Percentiles rank a stretch among this genome's conserved stretches.
Conservation (phyloP, 352 stramenopile genomes). For the Phytophthora nicotianae region DNA sequence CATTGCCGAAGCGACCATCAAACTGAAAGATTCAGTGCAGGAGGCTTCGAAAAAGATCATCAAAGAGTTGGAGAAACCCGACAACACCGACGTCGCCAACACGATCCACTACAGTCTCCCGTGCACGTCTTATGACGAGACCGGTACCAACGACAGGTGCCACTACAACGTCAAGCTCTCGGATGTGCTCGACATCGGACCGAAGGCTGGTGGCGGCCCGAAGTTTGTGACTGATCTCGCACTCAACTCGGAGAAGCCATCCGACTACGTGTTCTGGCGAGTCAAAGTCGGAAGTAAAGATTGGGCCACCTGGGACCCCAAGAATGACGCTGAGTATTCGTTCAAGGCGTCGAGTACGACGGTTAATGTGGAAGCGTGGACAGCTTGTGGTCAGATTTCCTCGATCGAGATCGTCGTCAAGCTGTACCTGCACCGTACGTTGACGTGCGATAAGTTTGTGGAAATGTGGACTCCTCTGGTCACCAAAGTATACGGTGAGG, state of each 20-base stretch:
- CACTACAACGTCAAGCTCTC: slow-evolving; percentile 23
- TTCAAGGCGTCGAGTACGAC: slow-evolving; percentile 24
- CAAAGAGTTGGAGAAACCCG: slow-evolving; percentile 4
- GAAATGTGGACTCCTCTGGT: slow-evolving; percentile 4
- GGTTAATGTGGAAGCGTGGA: slow-evolving; percentile 60
- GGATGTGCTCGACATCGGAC: slow-evolving; percentile 7
- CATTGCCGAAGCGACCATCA: slow-evolving; percentile 24
- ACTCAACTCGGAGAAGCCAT: neutral
- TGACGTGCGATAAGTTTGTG: slow-evolving; percentile 17
- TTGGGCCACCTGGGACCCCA: slow-evolving; percentile 18
- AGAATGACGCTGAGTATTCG: slow-evolving; percentile 25
- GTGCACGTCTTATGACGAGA: slow-evolving; percentile 16
- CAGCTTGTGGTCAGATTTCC: slow-evolving; percentile 41
- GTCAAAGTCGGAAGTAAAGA: slow-evolving; percentile 30
- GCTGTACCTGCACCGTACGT: slow-evolving; percentile 40
- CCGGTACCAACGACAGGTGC: slow-evolving; percentile 2
- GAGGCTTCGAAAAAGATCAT: neutral
- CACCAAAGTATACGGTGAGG: neutral
- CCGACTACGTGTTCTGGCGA: slow-evolving; percentile 52
- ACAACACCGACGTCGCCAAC: neutral
- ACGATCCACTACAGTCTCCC: slow-evolving; percentile 21
- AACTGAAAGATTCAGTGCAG: slow-evolving; percentile 31
- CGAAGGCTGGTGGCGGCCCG: neutral
- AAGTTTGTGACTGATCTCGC: slow-evolving; percentile 1
- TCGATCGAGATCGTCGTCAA: slow-evolving; percentile 38